These are phyloP conservation scores for Volvox africanus DNA, from an alignment of 139 green algal species.

Conservation along the genomic window DNA sequence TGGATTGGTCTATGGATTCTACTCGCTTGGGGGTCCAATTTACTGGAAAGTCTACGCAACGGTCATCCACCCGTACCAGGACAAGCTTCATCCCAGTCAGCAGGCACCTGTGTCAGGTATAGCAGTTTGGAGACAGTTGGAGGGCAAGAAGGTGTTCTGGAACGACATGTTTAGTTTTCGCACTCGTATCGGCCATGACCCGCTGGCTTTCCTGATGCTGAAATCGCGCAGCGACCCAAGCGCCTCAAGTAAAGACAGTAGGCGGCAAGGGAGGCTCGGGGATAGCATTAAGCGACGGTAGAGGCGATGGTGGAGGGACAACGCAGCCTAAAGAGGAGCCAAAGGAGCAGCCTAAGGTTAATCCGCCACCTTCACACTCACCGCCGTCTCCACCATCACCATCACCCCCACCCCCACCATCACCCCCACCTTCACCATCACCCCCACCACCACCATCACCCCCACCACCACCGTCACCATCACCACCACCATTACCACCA, in stretches of 20 bases:
- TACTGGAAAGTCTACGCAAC: conserved; percentile 65
- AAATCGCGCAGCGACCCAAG: too few relatives aligned
- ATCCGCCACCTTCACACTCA: too few relatives aligned
- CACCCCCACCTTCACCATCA: neutral
- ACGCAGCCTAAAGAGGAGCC: neutral
- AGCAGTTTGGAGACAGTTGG: neutral
- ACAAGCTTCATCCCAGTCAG: neutral
- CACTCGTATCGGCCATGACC: too few relatives aligned
- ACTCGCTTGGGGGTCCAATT: conserved; percentile 44
- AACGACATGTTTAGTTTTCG: too few relatives aligned
- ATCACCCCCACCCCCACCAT: neutral
- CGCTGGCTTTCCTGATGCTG: too few relatives aligned
- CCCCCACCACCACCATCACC: neutral
- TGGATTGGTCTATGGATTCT: conserved; percentile 46
- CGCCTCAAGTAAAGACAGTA: too few relatives aligned
- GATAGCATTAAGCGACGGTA: neutral
- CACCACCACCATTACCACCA: neutral
- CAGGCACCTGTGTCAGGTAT: neutral
- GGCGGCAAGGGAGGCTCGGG: neutral
- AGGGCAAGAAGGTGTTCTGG: too few relatives aligned
- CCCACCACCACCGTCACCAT: neutral
- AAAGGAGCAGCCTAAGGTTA: neutral
- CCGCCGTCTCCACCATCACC: too few relatives aligned
- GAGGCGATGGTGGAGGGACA: neutral
- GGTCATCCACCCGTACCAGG: conserved; percentile 56